These are phyloP conservation scores for Anthracocystis panici-leucophaei DNA, from an alignment of 1,284 basidiomycete genomes.

Conservation along the genomic window DNA sequence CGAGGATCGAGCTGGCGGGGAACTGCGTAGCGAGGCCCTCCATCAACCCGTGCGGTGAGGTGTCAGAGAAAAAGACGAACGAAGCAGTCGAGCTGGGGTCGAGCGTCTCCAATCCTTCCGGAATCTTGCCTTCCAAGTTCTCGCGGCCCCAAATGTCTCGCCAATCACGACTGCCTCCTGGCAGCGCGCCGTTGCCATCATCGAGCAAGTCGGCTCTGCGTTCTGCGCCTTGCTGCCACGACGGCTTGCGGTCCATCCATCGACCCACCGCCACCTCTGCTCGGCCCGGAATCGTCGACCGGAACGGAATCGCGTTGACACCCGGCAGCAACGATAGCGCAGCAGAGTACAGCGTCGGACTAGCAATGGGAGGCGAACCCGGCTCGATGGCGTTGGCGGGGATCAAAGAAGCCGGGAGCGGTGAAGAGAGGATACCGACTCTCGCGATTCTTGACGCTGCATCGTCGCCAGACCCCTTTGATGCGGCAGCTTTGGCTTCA, in stretches of 20 bases:
- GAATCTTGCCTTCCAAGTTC: conserved; percentile 55
- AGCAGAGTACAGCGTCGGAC: conserved; percentile 46
- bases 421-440: conserved; percentile 49
- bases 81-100: conserved; percentile 70
- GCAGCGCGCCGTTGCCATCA: conserved; percentile 32
- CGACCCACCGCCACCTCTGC: conserved; percentile 57
- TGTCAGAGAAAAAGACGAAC: conserved; percentile 77
- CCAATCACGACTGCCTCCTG: conserved; percentile 50
- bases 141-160: conserved; percentile 61
- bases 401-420: conserved; percentile 52
- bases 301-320: conserved; percentile 51
- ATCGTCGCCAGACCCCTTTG: conserved; percentile 1
- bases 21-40: conserved; percentile 73
- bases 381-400: conserved; percentile 39
- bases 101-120: conserved; percentile 33
- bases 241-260: conserved; percentile 55
- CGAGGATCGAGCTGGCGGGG: conserved; percentile 75
- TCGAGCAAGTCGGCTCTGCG: conserved; percentile 51
- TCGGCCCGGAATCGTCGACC: conserved; percentile 54
- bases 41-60: conserved; percentile 76
- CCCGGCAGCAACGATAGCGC: conserved; percentile 53
- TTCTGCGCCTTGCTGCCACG: conserved; percentile 52
- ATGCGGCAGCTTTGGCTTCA: conserved; percentile 16
- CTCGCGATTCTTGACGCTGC: conserved; percentile 32
- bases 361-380: conserved; percentile 32